phyloP scores from a whole-genome alignment of 495 filamentous ascomycete species.

The Neurospora africana region DNA sequence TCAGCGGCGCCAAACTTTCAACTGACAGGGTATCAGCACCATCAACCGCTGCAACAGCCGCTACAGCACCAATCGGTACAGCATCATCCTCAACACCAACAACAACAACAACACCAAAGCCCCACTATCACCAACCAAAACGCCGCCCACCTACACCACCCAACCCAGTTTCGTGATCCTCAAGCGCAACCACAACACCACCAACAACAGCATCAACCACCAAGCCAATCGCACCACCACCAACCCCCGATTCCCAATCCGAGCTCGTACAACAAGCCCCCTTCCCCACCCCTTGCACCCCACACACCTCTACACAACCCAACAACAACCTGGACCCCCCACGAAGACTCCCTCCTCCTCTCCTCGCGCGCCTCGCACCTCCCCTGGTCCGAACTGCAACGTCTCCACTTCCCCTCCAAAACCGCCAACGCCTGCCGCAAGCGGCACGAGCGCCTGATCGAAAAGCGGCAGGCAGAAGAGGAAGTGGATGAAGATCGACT shows the following conservation, averaged over 20 bases:
- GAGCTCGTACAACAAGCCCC: too few relatives aligned
- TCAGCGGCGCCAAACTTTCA: background rate
- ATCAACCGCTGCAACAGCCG: background rate
- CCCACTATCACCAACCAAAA: background rate
- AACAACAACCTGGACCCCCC: background rate
- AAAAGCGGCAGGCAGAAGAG: constrained; percentile 43
- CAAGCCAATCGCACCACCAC: background rate
- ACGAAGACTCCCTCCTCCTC: background rate
- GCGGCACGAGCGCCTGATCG: constrained; percentile 63
- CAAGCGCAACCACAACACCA: background rate
- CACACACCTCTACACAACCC: too few relatives aligned
- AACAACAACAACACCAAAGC: background rate
- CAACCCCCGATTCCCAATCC: too few relatives aligned
- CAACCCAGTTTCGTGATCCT: background rate
- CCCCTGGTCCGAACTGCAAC: constrained; percentile 57
- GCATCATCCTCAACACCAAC: background rate
- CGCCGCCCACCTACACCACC: background rate
- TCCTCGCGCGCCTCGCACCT: background rate
- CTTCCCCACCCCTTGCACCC: too few relatives aligned
- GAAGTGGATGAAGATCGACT: constrained; percentile 56
- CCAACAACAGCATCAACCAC: background rate
- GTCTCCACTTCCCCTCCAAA: constrained; percentile 56
- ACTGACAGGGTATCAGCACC: background rate
- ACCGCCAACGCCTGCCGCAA: constrained; percentile 74
- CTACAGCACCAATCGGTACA: background rate